A percentile compares a stretch with the other conserved stretches of the same genome.
These are phyloP conservation scores for Globisporangium canariense DNA, from an alignment of 352 stramenopile species.

Conservation along the genomic window DNA sequence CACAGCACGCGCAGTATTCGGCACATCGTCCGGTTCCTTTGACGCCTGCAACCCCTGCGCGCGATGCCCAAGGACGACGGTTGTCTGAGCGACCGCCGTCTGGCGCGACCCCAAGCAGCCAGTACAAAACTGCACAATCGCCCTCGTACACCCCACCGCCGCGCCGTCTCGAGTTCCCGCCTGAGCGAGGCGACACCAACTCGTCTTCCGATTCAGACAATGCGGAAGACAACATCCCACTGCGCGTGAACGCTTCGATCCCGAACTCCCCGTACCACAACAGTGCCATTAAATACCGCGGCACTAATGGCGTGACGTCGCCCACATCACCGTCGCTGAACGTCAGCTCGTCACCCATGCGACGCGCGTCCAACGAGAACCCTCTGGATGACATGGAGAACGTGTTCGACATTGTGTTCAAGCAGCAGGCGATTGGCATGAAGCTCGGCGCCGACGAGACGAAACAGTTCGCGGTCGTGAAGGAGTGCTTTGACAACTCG, in stretches of 20 bases:
- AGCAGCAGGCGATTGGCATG: slow-evolving; percentile 81
- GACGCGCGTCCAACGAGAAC: slow-evolving; percentile 23
- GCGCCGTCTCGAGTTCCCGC: slow-evolving; percentile 20
- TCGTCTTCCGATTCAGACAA: slow-evolving; percentile 59
- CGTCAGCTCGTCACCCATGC: slow-evolving; percentile 25
- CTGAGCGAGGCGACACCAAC: slow-evolving; percentile 12
- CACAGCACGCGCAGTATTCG: slow-evolving; percentile 4
- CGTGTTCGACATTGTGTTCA: slow-evolving; percentile 86
- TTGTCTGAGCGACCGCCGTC: slow-evolving; percentile 9
- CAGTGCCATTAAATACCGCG: slow-evolving; percentile 2
- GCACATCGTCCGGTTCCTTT: slow-evolving; percentile 8
- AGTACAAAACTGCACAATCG: slow-evolving; percentile 10
- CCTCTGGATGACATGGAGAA: slow-evolving; percentile 62
- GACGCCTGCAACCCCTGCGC: slow-evolving; percentile 6
- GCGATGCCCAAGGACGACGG: not conserved
- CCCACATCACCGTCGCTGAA: slow-evolving; percentile 20
- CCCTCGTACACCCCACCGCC: slow-evolving; percentile 5
- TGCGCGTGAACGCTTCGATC: slow-evolving; percentile 17
- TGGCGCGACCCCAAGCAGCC: not conserved
- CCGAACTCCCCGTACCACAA: slow-evolving; percentile 16
- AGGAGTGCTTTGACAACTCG: slow-evolving; percentile 76
- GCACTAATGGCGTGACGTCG: not conserved
- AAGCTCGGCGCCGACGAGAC: slow-evolving; percentile 71
- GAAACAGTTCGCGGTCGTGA: slow-evolving; percentile 75
- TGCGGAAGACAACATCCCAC: slow-evolving; percentile 25